These are phyloP conservation scores for Sugiyamaella boreocaroliniensis DNA, from an alignment of 805 yeast species.

Conservation along the genomic window DNA sequence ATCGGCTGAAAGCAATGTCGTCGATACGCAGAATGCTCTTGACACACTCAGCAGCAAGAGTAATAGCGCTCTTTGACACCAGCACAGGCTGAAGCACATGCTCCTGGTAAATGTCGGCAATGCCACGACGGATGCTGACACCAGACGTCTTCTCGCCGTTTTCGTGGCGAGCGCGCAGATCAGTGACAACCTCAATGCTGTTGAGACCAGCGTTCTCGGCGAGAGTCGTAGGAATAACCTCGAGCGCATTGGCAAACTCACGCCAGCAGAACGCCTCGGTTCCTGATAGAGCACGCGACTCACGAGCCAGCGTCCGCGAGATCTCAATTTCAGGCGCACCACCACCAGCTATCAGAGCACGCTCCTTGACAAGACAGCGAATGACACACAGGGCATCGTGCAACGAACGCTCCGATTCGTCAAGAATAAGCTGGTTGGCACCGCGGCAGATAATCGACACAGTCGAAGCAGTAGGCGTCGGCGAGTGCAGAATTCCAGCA, in stretches of 20 bases:
- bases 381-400: constrained; percentile 97
- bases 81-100: constrained; percentile 95
- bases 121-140: constrained; percentile 87
- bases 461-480: constrained; percentile 38
- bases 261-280: constrained; percentile 86
- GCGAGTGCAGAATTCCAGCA: constrained; percentile 4
- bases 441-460: constrained; percentile 93
- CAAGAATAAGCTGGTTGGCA: constrained; percentile 81
- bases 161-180: constrained; percentile 84
- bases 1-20: constrained; percentile 90
- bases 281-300: constrained; percentile 68
- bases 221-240: constrained; percentile 85
- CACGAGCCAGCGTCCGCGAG: constrained; percentile 64
- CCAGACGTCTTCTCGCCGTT: constrained; percentile 92
- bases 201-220: constrained; percentile 95
- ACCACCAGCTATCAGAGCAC: constrained; percentile 93
- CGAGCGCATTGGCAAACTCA: constrained; percentile 87
- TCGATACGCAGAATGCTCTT: constrained; percentile 94
- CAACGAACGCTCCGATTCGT: constrained; percentile 93
- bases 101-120: constrained; percentile 87
- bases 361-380: constrained; percentile 80
- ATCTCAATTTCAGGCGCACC: constrained; percentile 97
- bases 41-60: constrained; percentile 93
- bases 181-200: constrained; percentile 86
- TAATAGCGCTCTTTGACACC: constrained; percentile 89